phyloP scores from a whole-genome alignment of 2,329 filamentous ascomycete genomes.

The Phaeosphaeria sp. region DNA sequence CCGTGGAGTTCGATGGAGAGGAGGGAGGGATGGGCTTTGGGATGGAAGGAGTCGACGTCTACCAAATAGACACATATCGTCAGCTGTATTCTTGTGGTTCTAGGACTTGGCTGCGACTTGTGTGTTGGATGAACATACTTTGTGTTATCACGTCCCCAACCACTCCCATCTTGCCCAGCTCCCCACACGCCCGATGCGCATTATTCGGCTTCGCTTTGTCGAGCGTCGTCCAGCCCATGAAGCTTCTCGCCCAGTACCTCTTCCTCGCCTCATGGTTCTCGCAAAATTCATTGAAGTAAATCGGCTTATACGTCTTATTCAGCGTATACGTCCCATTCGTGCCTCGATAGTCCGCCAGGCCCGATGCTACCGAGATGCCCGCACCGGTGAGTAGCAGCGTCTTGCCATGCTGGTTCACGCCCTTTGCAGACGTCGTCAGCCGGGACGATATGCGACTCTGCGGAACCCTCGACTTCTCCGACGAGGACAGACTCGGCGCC shows the following conservation, averaged over 20 bases:
- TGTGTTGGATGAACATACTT: constrained; percentile 54
- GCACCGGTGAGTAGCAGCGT: constrained; percentile 79
- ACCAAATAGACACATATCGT: neutral
- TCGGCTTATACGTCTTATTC: constrained; percentile 88
- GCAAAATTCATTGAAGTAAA: constrained; percentile 91
- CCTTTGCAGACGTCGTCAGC: neutral
- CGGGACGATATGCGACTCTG: constrained; percentile 8
- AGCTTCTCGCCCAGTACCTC: constrained; percentile 94
- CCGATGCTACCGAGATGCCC: constrained; percentile 91
- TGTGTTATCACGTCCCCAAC: constrained; percentile 85
- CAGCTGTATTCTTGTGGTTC: too few species aligned
- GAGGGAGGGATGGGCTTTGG: constrained; percentile 73
- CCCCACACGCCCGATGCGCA: constrained; percentile 77
- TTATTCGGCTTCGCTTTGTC: constrained; percentile 79
- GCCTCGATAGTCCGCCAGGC: constrained; percentile 91
- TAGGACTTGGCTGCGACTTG: too few species aligned
- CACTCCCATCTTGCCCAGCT: constrained; percentile 74
- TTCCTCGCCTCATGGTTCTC: constrained; percentile 83
- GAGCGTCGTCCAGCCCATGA: constrained; percentile 88
- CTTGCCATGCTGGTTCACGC: constrained; percentile 53
- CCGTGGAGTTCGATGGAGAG: constrained; percentile 89
- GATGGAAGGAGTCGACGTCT: constrained; percentile 94
- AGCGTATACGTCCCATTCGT: constrained; percentile 89
- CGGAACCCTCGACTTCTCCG: constrained; percentile 7
- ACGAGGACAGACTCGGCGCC: constrained; percentile 48